Base-by-base conservation (phyloP, 225 moss, liverwort and hornwort genomes). In the Takakia lepidozioides region DNA sequence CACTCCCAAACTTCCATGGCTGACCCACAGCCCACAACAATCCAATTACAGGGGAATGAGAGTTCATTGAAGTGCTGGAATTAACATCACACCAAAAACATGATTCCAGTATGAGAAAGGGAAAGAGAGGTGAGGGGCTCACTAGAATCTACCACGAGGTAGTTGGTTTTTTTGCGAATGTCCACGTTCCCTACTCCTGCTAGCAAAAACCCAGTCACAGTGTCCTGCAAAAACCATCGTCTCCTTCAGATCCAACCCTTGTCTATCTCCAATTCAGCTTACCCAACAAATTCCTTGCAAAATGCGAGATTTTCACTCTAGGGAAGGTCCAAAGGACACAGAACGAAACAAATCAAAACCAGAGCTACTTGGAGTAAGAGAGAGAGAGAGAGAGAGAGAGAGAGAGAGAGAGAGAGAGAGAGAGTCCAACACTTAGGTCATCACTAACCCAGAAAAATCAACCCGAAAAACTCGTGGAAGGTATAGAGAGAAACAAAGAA, bases 181-280 rank as follows among this genome's bases (percentile, higher is more conserved):
- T 93, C 93, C 38, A 93, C 88, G 68, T 88, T 93, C 45, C 93
- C 93, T 23, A 93, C 85, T 79, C 88, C 93, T 57, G 85, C 93
- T 17, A 88, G 71, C 45, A 93, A 65, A 65, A 93, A 93, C 38
- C 93, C 93, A 29, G 93, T 88, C 57, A 93, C 88, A 28, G 88
- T 88, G 61, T 93, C 93, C 88, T 92, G 87, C 70, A 59, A 65
- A 54, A 14, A 52, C 43, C 50, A 22, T 43, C 68, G 57, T 38
- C 50, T 28, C 32, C 5, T 37, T 32, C 17, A 17, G 8, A 19
- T 17, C 9, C 29, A n/a, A n/a, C n/a, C n/a, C n/a, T n/a, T n/a
- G n/a, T 32, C 34, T 11, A 58, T 23, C 29, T 21, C 46, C 29
- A 43, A 29, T 9, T 21, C 20, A 10, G 32, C 19, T 35, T 16